Conservation (phyloP, 371 early-diverging fungal species). For the Coemansia sp. region DNA sequence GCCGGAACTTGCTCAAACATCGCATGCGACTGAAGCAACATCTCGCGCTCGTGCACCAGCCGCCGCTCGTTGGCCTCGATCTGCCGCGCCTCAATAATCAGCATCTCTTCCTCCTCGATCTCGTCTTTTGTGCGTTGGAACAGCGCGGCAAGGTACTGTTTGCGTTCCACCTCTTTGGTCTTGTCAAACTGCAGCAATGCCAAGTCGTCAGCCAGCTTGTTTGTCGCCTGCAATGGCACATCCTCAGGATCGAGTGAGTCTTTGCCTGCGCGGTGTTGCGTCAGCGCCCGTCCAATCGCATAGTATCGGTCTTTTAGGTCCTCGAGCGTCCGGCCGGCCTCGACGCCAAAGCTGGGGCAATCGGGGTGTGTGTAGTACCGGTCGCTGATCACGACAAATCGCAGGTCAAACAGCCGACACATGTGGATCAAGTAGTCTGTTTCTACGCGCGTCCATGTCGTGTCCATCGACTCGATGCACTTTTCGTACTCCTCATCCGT, state of each 20-base stretch:
- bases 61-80: constrained; percentile 75
- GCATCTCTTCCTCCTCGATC: constrained; percentile 78
- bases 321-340: constrained; percentile 54
- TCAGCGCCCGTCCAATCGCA: constrained; percentile 58
- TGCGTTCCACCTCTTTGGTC: constrained; percentile 71
- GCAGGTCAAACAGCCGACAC: constrained; percentile 73
- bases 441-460: constrained; percentile 80
- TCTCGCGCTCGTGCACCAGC: constrained; percentile 73
- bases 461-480: constrained; percentile 54
- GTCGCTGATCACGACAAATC: constrained; percentile 83
- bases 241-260: constrained; percentile 45
- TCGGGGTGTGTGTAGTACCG: constrained; percentile 59
- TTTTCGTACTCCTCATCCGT: constrained; percentile 49
- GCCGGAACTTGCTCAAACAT: constrained; percentile 44
- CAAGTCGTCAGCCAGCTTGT: constrained; percentile 44
- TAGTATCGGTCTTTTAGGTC: constrained; percentile 85
- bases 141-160: constrained; percentile 69
- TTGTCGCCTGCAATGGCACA: constrained; percentile 43
- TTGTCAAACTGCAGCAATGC: constrained; percentile 44
- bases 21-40: constrained; percentile 58
- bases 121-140: constrained; percentile 73
- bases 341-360: constrained; percentile 45
- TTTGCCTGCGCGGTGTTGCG: constrained; percentile 49
- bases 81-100: constrained; percentile 72
- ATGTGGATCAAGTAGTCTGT: constrained; percentile 79